Evolutionary conservation across 176 grass and related monocot genomes (phyloP).

Genomic region (Elymus sibiricus): DNA sequence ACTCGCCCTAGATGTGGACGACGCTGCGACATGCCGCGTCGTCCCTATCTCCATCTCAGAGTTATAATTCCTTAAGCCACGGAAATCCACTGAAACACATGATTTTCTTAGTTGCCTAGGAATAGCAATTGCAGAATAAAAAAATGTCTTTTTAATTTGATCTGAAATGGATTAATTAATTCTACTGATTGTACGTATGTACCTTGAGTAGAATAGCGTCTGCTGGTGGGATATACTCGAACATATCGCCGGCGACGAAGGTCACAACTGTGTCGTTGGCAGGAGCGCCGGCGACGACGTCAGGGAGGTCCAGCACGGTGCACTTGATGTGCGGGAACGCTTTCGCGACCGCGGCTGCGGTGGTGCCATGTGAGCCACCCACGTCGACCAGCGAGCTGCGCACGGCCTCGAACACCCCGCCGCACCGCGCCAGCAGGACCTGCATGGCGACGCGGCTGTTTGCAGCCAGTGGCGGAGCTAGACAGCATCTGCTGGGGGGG

Average conservation of each 20-base stretch:
- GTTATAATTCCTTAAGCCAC: no score
- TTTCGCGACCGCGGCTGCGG: neutral
- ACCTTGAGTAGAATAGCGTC: neutral
- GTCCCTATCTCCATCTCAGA: no score
- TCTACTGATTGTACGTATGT: neutral
- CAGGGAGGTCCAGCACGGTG: neutral
- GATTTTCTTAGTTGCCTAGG: no score
- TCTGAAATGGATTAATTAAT: no score
- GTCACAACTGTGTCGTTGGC: neutral
- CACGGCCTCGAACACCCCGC: neutral
- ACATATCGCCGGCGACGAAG: neutral
- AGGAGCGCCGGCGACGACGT: neutral
- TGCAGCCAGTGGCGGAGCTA: no score
- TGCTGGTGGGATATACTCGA: neutral
- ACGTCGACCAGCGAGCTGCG: neutral
- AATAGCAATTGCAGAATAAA: neutral
- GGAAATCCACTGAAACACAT: no score
- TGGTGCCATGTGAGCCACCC: neutral
- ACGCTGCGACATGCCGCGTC: no score
- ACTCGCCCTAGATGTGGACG: no score
- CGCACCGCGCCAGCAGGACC: neutral
- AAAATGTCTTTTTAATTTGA: no score
- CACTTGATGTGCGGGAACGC: neutral
- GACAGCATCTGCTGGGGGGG: no score
- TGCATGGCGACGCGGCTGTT: neutral